Evolutionary conservation across 371 early-diverging fungal genomes (phyloP), one percentile per base, ranked within the genome.

Genomic region (Gilbertella persicaria): DNA sequence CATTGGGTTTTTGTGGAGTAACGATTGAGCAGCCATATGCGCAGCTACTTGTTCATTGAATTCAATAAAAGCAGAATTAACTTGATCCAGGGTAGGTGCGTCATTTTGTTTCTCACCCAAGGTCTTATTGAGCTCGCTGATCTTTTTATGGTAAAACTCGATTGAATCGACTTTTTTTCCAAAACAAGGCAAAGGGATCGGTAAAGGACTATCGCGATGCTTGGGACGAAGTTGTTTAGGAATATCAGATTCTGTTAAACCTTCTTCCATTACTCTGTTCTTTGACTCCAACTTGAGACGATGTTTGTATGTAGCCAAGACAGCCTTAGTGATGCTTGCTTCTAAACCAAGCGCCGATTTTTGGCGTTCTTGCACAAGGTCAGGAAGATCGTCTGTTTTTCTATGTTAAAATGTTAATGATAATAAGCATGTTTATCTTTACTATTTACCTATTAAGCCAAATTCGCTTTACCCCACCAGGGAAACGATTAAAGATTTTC

Each of bases 11-110:
- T 85, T 77, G 58, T 87, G 79, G 12, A 88, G 71, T 20, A 90
- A 74, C 1, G 84, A 76, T 58, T 89, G 87, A n/a, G 83, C 85
- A 9, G 94, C 93, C 79, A 90, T 82, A 53, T 95, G 95, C 10
- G 93, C 88, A 16, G 85, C 86, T 16, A 86, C 74, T 55, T 90
- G 90, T 58, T 83, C 79, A 50, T 84, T 79, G 67, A 95, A 95
- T 45, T 87, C 83, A 24, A 95, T 85, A 67, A 93, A 93, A 5
- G 88, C 92, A 25, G 89, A 87, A 29, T 76, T 80, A 44, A 72
- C 65, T 29, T 77, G 69, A 1, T 14, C n/a, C 26, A 60, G 57
- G 1, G 38, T 33, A 23, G 60, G 49, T 1, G 55, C 55, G 0
- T 52, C 36, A 2, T 50, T 39, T 45, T 82, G 81, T 4, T 59